phyloP scores from a whole-genome alignment of 176 grass and related monocot species.

The Aegilops umbellulata region DNA sequence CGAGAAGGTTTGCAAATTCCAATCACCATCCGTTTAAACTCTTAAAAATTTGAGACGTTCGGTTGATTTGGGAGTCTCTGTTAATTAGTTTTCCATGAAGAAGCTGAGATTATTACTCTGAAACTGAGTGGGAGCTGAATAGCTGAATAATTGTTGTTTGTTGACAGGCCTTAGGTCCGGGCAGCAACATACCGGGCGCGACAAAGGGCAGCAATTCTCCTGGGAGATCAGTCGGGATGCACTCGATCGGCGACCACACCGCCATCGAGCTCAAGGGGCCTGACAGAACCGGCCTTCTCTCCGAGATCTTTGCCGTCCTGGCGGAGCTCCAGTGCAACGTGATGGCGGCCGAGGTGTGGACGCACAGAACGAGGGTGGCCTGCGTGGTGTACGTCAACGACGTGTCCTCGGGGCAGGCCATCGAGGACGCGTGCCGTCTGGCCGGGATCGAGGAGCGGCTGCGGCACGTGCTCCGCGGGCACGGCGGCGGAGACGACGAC shows the following conservation, averaged over 20 bases:
- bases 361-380: slow-evolving; percentile 62
- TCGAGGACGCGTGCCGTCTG: slow-evolving; percentile 43
- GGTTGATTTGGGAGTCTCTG: neutral
- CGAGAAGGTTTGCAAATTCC: slow-evolving; percentile 55
- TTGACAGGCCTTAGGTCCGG: slow-evolving; percentile 76
- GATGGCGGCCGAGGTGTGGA: slow-evolving; percentile 89
- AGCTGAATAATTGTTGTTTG: neutral
- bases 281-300: slow-evolving; percentile 83
- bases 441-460: slow-evolving; percentile 63
- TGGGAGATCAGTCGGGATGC: slow-evolving; percentile 69
- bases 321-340: slow-evolving; percentile 80
- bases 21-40: neutral
- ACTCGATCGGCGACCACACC: slow-evolving; percentile 74
- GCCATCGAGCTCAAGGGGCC: slow-evolving; percentile 88
- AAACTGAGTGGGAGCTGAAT: neutral
- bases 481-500: slow-evolving; percentile 25
- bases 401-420: slow-evolving; percentile 45
- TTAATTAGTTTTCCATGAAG: neutral
- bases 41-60: neutral
- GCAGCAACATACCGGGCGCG: slow-evolving; percentile 51
- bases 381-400: slow-evolving; percentile 90
- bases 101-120: neutral
- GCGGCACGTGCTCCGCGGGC: slow-evolving; percentile 57
- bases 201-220: slow-evolving; percentile 43
- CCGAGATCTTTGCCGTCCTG: slow-evolving; percentile 84